phyloP scores from a whole-genome alignment of 2,329 filamentous ascomycete species.

The Alternaria brassicicola region DNA sequence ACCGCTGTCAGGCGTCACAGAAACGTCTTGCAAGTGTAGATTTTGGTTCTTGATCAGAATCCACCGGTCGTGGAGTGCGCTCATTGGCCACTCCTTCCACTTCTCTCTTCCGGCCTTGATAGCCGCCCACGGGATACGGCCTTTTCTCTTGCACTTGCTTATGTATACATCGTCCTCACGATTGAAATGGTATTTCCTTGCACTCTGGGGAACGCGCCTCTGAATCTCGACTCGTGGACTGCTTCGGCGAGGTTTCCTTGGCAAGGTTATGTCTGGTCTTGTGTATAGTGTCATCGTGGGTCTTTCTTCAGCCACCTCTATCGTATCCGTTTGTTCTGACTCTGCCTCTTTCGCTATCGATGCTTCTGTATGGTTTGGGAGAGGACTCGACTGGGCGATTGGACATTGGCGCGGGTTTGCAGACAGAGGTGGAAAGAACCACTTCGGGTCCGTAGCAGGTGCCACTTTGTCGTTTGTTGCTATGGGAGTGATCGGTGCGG shows the following conservation, averaged over 20 bases:
- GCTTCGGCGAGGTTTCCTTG: conserved; percentile 9
- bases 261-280: not conserved
- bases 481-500: conserved; percentile 10
- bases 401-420: not conserved
- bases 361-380: not conserved
- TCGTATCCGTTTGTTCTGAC: not conserved
- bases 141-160: conserved; percentile 35
- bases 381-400: conserved; percentile 18
- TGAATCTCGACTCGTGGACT: conserved; percentile 23
- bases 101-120: conserved; percentile 27
- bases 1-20: not conserved
- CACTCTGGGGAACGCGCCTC: not conserved
- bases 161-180: conserved; percentile 46
- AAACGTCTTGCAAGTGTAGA: conserved; percentile 6
- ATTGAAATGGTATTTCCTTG: conserved; percentile 32
- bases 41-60: conserved; percentile 16
- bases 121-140: conserved; percentile 34
- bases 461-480: conserved; percentile 17
- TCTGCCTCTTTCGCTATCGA: not conserved
- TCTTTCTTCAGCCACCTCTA: not conserved
- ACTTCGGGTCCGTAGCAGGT: conserved; percentile 37
- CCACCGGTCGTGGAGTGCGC: conserved; percentile 25
- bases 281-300: not conserved
- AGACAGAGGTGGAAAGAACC: conserved; percentile 35
- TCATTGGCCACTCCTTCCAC: conserved; percentile 28